phyloP scores from a whole-genome alignment of 345 rosid species.

The Populus ilicifolia region DNA sequence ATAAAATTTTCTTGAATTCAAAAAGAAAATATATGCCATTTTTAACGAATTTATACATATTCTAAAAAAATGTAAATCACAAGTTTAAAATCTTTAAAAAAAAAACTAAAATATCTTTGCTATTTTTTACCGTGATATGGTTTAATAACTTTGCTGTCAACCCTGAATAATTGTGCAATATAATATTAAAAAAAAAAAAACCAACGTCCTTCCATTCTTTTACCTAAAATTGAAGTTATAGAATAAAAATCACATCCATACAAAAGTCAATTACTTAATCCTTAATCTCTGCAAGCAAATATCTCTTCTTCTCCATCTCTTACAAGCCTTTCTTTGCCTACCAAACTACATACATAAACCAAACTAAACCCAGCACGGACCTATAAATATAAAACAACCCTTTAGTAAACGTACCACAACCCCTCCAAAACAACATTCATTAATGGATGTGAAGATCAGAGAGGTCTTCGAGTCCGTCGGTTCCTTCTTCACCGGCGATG shows the following conservation, averaged over 20 bases:
- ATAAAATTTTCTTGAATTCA: too few species aligned
- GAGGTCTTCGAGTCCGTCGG: constrained; percentile 26
- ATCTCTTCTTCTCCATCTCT: background rate
- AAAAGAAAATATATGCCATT: too few species aligned
- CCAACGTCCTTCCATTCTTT: too few species aligned
- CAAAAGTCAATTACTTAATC: background rate
- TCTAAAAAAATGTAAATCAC: too few species aligned
- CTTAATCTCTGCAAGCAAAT: background rate
- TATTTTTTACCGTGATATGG: too few species aligned
- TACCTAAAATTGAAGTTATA: too few species aligned
- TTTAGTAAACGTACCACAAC: background rate
- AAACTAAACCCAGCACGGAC: background rate
- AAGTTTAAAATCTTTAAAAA: too few species aligned
- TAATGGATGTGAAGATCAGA: constrained; percentile 25
- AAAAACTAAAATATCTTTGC: too few species aligned
- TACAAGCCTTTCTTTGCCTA: background rate
- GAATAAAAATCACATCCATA: background rate
- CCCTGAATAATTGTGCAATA: too few species aligned
- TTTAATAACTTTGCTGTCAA: too few species aligned
- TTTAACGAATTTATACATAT: too few species aligned
- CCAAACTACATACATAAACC: background rate
- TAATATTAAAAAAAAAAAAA: too few species aligned
- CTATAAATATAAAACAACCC: background rate
- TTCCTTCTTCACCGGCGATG: constrained; percentile 57
- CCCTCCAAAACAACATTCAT: background rate